Conservation (phyloP, 257 asterid species). For the Penstemon eatonii region DNA sequence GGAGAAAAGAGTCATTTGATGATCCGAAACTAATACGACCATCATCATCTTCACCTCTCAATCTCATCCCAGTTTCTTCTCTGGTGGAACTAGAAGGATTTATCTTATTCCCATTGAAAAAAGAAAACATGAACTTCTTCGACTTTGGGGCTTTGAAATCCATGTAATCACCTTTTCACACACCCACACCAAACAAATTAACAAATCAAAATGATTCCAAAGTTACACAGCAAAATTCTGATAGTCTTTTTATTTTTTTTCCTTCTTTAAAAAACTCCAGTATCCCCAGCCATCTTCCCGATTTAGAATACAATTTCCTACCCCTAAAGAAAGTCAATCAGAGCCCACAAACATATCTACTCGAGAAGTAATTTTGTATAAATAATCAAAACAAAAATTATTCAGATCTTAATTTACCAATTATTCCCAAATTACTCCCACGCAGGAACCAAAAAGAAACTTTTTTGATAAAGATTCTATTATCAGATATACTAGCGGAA, state of each 20-base stretch:
- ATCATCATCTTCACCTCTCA: constrained; percentile 48
- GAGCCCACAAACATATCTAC: constrained; percentile 29
- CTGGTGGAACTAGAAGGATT: constrained; percentile 28
- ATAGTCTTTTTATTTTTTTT: constrained; percentile 8
- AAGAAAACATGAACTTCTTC: constrained; percentile 36
- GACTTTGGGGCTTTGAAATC: constrained; percentile 36
- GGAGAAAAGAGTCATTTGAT: constrained; percentile 60
- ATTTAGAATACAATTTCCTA: constrained; percentile 7
- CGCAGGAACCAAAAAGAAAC: constrained; percentile 17
- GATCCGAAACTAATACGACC: constrained; percentile 28
- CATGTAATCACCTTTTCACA: constrained; percentile 31
- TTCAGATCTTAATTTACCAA: constrained; percentile 23
- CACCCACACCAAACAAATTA: constrained; percentile 30
- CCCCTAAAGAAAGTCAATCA: constrained; percentile 24
- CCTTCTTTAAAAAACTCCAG: constrained; percentile 18
- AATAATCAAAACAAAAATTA: constrained; percentile 27
- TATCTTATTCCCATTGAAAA: constrained; percentile 22
- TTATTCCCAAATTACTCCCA: constrained; percentile 30
- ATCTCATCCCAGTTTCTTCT: constrained; percentile 38
- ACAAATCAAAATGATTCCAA: constrained; percentile 32
- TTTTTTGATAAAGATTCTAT: constrained; percentile 7
- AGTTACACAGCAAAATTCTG: constrained; percentile 5
- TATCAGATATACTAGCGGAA: constrained; percentile 17
- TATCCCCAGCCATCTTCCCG: constrained; percentile 28
- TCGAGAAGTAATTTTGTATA: constrained; percentile 20